These are phyloP conservation scores for Pulicaria dysenterica DNA, from an alignment of 129 eudicot species.

Conservation along the genomic window DNA sequence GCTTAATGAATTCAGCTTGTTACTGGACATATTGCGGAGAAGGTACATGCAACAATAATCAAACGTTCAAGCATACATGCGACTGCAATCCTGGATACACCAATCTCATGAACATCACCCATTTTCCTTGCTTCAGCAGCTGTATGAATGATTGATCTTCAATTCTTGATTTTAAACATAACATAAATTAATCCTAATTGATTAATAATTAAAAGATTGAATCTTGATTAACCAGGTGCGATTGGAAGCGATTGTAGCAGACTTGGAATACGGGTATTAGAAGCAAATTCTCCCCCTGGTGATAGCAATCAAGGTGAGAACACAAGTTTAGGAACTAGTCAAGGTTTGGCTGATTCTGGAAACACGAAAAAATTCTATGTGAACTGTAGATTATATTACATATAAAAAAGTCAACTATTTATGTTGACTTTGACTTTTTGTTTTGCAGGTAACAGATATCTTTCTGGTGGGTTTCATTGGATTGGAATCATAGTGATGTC, in stretches of 20 bases:
- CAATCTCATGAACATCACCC: slow-evolving; percentile 64
- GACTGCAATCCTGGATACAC: slow-evolving; percentile 62
- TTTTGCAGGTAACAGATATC: slow-evolving; percentile 43
- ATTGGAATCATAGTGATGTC: slow-evolving; percentile 40
- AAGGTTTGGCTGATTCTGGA: slow-evolving; percentile 16
- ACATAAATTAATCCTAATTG: neutral
- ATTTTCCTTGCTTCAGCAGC: slow-evolving; percentile 76
- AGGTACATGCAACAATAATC: slow-evolving; percentile 64
- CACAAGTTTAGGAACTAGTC: neutral
- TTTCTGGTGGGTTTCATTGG: slow-evolving; percentile 53
- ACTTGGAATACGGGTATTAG: slow-evolving; percentile 54
- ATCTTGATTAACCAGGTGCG: slow-evolving; percentile 51
- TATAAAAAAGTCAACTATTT: neutral
- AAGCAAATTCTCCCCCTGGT: slow-evolving; percentile 35
- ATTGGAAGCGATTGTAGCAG: slow-evolving; percentile 61
- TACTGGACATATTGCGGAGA: slow-evolving; percentile 84
- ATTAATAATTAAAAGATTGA: neutral
- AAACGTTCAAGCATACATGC: slow-evolving; percentile 58
- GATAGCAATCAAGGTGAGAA: slow-evolving; percentile 50
- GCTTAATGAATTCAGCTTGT: slow-evolving; percentile 56
- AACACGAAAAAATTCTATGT: neutral
- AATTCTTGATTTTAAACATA: neutral
- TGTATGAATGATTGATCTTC: slow-evolving; percentile 53
- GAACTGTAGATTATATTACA: neutral
- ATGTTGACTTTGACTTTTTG: slow-evolving; percentile 19